Evolutionary conservation across 768 basidiomycete species (phyloP), one percentile per base, ranked within the genome.

Genomic region (Megacollybia marginata): DNA sequence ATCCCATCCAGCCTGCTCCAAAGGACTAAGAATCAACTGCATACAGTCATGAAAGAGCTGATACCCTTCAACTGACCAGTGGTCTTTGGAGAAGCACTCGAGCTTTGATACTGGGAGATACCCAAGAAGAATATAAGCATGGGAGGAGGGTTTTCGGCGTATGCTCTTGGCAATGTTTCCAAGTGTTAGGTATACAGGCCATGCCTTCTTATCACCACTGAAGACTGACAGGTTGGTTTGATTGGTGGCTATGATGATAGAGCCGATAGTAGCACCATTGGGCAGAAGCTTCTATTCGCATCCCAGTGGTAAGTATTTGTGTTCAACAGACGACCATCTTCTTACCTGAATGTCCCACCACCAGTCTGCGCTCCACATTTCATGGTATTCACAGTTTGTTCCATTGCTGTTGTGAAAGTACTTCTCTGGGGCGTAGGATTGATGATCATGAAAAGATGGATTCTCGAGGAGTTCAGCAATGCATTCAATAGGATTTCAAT

Each of bases 241-340:
- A 52, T 71, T 68, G 0, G 67, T 66, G 0, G 64, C 50, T 1
- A 70, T 42, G n/a, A 72, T 69, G 4, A 70, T 35, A 0, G 66
- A 66, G 2, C 55, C 56, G 2, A 65, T 35, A 2, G 62, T 54
- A 1, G 58, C 35, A 36, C 35, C 35, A 10, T 36, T 16, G 10
- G 35, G 35, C 15, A 43, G 54, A 35, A 36, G 47, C 45, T 40
- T 28, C 40, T 50, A n/a, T 47, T 34, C 23, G 15, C 9, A n/a
- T n/a, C 16, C 35, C 35, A 36, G 16, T 36, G 10, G 35, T 36
- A 36, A 10, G 16, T 36, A 10, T 10, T 36, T 16, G 35, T 36
- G 35, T 36, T 10, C 16, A 10, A 36, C 35, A 36, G 10, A 10
- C 10, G 16, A 10, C n/a, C n/a, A n/a, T n/a, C n/a, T n/a, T n/a